phyloP scores from a whole-genome alignment of 2,329 filamentous ascomycete genomes.

The Ceratocystis albifundus region DNA sequence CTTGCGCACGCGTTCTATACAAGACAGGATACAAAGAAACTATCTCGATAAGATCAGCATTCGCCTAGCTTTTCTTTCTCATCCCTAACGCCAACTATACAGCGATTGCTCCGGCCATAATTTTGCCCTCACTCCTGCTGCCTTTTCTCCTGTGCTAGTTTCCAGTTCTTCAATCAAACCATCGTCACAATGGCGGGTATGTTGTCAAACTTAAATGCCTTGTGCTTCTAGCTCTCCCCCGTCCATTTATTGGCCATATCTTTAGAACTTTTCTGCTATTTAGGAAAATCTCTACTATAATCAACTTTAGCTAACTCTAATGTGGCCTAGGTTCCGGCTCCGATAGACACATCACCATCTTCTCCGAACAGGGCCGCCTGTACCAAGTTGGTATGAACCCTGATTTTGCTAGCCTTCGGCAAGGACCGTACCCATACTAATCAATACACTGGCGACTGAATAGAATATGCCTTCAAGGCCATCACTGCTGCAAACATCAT shows the following conservation, averaged over 20 bases:
- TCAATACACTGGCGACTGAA: constrained; percentile 13
- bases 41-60: background rate
- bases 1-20: constrained; percentile 19
- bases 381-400: constrained; percentile 88
- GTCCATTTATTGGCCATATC: background rate
- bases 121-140: background rate
- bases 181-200: constrained; percentile 23
- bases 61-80: background rate
- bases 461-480: constrained; percentile 99
- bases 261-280: background rate
- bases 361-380: constrained; percentile 93
- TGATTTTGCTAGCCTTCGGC: background rate
- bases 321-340: constrained; percentile 50
- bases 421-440: background rate
- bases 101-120: background rate
- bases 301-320: background rate
- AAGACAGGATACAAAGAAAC: background rate
- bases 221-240: background rate
- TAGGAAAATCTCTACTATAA: background rate
- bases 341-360: constrained; percentile 99
- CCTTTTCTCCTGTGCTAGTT: background rate
- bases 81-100: background rate
- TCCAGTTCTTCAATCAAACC: background rate
- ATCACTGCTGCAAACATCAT: constrained; percentile 99
- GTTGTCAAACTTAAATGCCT: background rate